Conservation (phyloP, 2,329 filamentous ascomycete species). For the Xylaria arbuscula region DNA sequence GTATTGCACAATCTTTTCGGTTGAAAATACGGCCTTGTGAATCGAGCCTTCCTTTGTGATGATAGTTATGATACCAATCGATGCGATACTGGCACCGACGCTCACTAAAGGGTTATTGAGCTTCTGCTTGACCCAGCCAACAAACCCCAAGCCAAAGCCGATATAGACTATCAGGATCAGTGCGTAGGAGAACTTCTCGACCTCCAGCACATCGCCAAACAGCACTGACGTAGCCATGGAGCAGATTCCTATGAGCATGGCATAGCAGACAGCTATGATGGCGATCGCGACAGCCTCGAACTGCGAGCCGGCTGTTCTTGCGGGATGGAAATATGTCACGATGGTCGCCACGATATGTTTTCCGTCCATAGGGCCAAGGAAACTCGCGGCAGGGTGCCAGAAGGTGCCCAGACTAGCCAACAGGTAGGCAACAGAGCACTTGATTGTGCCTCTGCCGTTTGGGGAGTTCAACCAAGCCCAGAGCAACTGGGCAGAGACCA, state of each 20-base stretch:
- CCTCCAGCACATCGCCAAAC: constrained; percentile 73
- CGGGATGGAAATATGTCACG: constrained; percentile 94
- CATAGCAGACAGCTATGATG: constrained; percentile 81
- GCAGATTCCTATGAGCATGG: constrained; percentile 77
- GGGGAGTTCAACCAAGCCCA: constrained; percentile 75
- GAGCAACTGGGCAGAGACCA: constrained; percentile 53
- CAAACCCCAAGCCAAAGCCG: constrained; percentile 85
- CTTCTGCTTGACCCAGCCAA: constrained; percentile 88
- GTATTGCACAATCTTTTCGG: constrained; percentile 83
- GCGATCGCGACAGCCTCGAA: constrained; percentile 84
- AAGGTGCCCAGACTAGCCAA: constrained; percentile 89
- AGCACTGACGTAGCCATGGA: constrained; percentile 91
- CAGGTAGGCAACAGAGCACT: constrained; percentile 90
- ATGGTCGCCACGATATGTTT: constrained; percentile 95
- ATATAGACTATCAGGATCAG: constrained; percentile 86
- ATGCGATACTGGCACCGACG: constrained; percentile 85
- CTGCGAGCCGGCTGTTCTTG: constrained; percentile 88
- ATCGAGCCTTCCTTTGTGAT: constrained; percentile 92
- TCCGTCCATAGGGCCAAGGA: constrained; percentile 85
- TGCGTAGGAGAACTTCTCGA: constrained; percentile 78
- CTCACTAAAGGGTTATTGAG: constrained; percentile 83
- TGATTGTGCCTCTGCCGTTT: constrained; percentile 82
- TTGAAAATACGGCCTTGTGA: constrained; percentile 82
- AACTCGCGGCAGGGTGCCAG: constrained; percentile 74
- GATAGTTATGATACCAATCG: constrained; percentile 88